A percentile compares a stretch with the other conserved stretches of the same genome.
These are phyloP conservation scores for Fusarium decemcellulare DNA, from an alignment of 2,329 filamentous ascomycete genomes.

Conservation along the genomic window DNA sequence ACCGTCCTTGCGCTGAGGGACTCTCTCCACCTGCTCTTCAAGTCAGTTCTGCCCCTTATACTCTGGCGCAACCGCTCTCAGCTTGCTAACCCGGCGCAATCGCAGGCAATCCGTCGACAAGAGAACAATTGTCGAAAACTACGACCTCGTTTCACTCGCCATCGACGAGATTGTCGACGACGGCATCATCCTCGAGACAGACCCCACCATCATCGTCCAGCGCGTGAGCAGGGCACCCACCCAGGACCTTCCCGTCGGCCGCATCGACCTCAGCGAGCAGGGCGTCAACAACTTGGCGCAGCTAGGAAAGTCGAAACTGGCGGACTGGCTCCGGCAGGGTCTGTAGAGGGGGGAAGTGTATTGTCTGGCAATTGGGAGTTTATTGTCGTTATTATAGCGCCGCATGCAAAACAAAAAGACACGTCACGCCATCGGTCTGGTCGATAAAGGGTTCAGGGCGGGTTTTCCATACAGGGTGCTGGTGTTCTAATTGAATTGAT, in stretches of 20 bases:
- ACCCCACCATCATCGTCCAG: constrained; percentile 93
- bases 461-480: constrained; percentile 43
- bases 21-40: constrained; percentile 90
- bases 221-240: constrained; percentile 92
- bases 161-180: constrained; percentile 97
- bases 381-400: constrained; percentile 47
- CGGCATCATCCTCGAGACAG: constrained; percentile 96
- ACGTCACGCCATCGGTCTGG: constrained; percentile 40
- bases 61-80: background rate
- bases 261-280: constrained; percentile 95
- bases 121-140: constrained; percentile 98
- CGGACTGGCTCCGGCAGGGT: constrained; percentile 91
- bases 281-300: constrained; percentile 95
- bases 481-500: constrained; percentile 50
- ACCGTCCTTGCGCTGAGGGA: constrained; percentile 93
- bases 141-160: constrained; percentile 93
- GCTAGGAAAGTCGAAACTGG: constrained; percentile 91
- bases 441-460: constrained; percentile 34
- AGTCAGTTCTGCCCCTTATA: constrained; percentile 68
- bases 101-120: constrained; percentile 94
- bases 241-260: constrained; percentile 92
- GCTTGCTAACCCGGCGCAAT: constrained; percentile 20
- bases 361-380: constrained; percentile 44
- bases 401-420: constrained; percentile 44
- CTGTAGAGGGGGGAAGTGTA: constrained; percentile 61